Evolutionary conservation across 2,329 filamentous ascomycete species (phyloP).

Genomic region (Cladosporium phlei): DNA sequence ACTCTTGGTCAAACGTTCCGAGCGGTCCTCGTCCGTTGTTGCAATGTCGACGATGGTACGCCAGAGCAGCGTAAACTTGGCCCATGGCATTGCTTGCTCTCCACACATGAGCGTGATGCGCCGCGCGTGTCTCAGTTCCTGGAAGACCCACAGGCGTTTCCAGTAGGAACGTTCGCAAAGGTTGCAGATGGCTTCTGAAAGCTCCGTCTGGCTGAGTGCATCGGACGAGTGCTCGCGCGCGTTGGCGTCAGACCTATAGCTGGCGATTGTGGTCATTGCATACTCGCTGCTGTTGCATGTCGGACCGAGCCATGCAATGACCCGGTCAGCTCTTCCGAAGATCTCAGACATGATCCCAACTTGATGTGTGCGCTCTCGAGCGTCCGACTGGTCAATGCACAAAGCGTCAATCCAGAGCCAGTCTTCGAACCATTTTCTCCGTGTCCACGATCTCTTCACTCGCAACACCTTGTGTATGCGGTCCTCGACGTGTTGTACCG

Average conservation of each 20-base stretch:
- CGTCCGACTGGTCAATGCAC: constrained; percentile 16
- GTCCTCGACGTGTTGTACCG: too few relatives aligned
- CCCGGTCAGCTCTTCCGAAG: constrained; percentile 7
- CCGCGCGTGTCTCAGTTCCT: background rate
- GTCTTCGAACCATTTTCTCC: too few relatives aligned
- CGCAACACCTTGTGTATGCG: too few relatives aligned
- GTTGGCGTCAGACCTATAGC: too few relatives aligned
- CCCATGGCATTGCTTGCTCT: background rate
- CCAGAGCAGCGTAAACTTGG: background rate
- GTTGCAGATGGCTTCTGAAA: background rate
- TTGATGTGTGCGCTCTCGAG: constrained; percentile 13
- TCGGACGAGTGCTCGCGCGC: too few relatives aligned
- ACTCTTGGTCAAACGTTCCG: background rate
- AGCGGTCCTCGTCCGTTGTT: too few relatives aligned
- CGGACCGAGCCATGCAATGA: background rate
- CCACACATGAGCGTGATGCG: background rate
- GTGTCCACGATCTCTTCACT: too few relatives aligned
- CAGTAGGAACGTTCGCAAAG: background rate
- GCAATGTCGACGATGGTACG: too few relatives aligned
- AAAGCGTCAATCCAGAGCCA: constrained; percentile 18
- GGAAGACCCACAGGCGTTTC: background rate
- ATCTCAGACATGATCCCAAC: constrained; percentile 15
- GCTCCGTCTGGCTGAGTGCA: too few relatives aligned
- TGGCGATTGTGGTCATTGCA: background rate
- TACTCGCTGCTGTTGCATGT: background rate